phyloP scores from a whole-genome alignment of 768 basidiomycete species.

The Hericium rajendrae region DNA sequence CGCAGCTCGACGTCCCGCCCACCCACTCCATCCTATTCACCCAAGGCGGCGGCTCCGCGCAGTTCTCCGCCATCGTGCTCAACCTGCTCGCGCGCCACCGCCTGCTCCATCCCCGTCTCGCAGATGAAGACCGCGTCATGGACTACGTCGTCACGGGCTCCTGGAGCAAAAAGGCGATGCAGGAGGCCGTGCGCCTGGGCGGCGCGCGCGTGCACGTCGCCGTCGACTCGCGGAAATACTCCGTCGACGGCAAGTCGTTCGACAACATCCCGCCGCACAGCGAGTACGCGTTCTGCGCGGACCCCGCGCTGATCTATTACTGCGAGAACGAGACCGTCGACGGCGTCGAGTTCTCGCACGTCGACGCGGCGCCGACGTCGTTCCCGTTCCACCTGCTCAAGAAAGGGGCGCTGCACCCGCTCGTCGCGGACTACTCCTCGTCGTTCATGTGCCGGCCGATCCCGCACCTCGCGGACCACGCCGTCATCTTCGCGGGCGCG shows the following conservation, averaged over 20 bases:
- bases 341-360: constrained; percentile 77
- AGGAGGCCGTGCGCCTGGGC: constrained; percentile 70
- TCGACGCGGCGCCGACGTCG: constrained; percentile 41
- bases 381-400: constrained; percentile 52
- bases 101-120: constrained; percentile 55
- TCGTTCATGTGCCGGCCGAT: constrained; percentile 96
- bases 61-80: constrained; percentile 87
- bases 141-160: constrained; percentile 92
- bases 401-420: constrained; percentile 47
- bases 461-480: constrained; percentile 78
- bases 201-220: constrained; percentile 56
- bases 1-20: constrained; percentile 70
- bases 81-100: constrained; percentile 85
- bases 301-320: constrained; percentile 90
- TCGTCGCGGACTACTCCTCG: constrained; percentile 93
- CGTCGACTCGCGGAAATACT: constrained; percentile 55
- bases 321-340: constrained; percentile 99
- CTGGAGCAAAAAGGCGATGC: constrained; percentile 81
- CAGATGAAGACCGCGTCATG: constrained; percentile 45
- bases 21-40: constrained; percentile 86
- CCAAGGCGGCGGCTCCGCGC: constrained; percentile 87
- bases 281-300: constrained; percentile 66
- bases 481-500: constrained; percentile 91
- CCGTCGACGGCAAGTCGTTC: constrained; percentile 59
- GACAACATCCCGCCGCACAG: constrained; percentile 70